Base-by-base conservation (phyloP, 2,329 filamentous ascomycete genomes). In the Ampelomyces quisqualis region DNA sequence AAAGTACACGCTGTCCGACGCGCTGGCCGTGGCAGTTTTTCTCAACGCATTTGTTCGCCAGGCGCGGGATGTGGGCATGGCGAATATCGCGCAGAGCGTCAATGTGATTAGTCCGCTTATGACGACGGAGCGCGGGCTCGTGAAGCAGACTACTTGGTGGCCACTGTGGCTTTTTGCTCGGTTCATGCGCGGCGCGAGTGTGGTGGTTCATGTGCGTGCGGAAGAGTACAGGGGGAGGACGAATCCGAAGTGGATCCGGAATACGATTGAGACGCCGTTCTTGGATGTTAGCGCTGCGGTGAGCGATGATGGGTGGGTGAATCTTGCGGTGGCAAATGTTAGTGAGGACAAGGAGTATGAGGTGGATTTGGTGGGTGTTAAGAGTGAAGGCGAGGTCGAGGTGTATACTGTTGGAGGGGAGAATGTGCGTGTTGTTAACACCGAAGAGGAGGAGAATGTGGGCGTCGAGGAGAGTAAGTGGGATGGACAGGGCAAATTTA, bases 41-140 rank as follows among this genome's bases (percentile, higher is more conserved):
- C 73, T 90, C 38, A 90, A 90, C 60, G 84, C 86, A 15, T 88
- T 90, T 53, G 70, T 90, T 26, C 80, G 86, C 1, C 85, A 90
- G 69, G 78, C 81, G 54, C 77, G 77, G 55, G 75, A 85, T 66
- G 68, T 90, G 24, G 85, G 83, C 57, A 90, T 90, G 85, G 84
- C 85, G 23, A 88, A 85, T 60, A 84, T 90, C 41, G 86, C 86
- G 1, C 86, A 90, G 67, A 81, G 76, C 34, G 84, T 90, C 49
- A 90, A 90, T 61, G 86, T 90, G 43, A 88, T 90, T 55, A 81
- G 79, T 1, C 86, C 86, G 1, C 73, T 90, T 8, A 87, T 89
- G 82, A 90, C 86, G 1, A 82, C 74, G 2, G 71, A 74, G 38
- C 68, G 74, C 0, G 84, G 85, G 0, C 67, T 89, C 32, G 64